Conservation (phyloP, 169 alveolate genomes). For the Eimeria sp. region DNA sequence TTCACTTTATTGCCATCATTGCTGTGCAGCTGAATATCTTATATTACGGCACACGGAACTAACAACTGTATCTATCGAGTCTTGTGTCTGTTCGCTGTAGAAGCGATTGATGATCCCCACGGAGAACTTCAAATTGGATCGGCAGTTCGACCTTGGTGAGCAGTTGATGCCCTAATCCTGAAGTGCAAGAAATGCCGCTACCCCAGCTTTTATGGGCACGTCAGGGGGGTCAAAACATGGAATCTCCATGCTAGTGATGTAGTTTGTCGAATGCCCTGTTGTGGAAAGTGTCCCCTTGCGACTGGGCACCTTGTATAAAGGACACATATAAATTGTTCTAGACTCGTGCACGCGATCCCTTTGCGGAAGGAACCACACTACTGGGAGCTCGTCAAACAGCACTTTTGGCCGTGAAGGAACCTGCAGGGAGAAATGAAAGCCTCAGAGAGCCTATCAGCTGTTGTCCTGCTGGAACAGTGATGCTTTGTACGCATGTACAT, state of each 20-base stretch:
- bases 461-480: background rate
- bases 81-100: background rate
- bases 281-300: conserved; percentile 97
- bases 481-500: background rate
- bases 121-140: background rate
- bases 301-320: conserved; percentile 94
- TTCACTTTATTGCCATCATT: no score
- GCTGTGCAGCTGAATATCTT: background rate
- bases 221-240: conserved; percentile 93
- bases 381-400: conserved; percentile 95
- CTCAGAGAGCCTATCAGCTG: background rate
- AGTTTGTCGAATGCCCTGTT: conserved; percentile 98
- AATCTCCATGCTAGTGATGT: conserved; percentile 94
- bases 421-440: conserved; percentile 81
- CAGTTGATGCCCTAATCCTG: conserved; percentile 87
- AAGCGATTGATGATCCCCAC: background rate
- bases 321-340: conserved; percentile 91
- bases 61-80: background rate
- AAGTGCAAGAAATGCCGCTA: conserved; percentile 96
- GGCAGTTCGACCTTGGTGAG: background rate
- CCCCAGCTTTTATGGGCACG: conserved; percentile 97
- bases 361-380: conserved; percentile 94
- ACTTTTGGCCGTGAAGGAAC: conserved; percentile 91
- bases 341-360: conserved; percentile 90
- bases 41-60: background rate